These are phyloP conservation scores for Cyberlindnera suaveolens DNA, from an alignment of 805 yeast species.

Conservation along the genomic window DNA sequence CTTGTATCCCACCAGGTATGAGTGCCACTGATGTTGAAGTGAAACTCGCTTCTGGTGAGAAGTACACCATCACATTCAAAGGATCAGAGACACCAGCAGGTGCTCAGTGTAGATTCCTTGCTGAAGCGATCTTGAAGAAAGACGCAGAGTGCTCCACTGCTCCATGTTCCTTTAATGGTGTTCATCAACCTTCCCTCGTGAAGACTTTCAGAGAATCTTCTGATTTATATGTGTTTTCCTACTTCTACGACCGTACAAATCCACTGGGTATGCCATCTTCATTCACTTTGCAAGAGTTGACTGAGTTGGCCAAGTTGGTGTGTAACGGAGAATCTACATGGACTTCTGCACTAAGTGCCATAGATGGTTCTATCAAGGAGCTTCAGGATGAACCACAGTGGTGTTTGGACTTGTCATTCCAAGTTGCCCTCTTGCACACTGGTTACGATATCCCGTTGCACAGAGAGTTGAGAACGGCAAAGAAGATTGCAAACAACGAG, in stretches of 20 bases:
- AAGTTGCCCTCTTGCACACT: slow-evolving; percentile 84
- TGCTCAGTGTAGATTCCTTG: slow-evolving; percentile 79
- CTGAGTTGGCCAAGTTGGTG: slow-evolving; percentile 74
- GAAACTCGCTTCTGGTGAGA: slow-evolving; percentile 39
- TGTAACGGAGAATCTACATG: slow-evolving; percentile 80
- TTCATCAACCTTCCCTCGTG: slow-evolving; percentile 89
- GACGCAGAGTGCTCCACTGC: slow-evolving; percentile 65
- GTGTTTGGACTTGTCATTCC: slow-evolving; percentile 90
- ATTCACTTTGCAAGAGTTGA: slow-evolving; percentile 79
- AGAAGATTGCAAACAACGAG: slow-evolving; percentile 82
- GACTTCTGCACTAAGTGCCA: slow-evolving; percentile 58
- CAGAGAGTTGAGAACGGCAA: slow-evolving; percentile 89
- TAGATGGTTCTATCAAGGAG: slow-evolving; percentile 59
- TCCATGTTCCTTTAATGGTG: slow-evolving; percentile 96
- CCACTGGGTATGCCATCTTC: slow-evolving; percentile 94
- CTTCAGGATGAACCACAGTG: slow-evolving; percentile 81
- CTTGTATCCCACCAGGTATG: slow-evolving; percentile 83
- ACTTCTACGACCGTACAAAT: slow-evolving; percentile 88
- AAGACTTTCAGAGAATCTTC: slow-evolving; percentile 64
- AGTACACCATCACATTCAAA: slow-evolving; percentile 51
- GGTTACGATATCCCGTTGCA: slow-evolving; percentile 92
- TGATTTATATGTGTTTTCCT: slow-evolving; percentile 88
- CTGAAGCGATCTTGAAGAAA: slow-evolving; percentile 79
- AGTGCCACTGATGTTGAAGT: slow-evolving; percentile 56
- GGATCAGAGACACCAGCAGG: slow-evolving; percentile 65